phyloP scores from a whole-genome alignment of 805 yeast genomes.

The Candida stauntonica region DNA sequence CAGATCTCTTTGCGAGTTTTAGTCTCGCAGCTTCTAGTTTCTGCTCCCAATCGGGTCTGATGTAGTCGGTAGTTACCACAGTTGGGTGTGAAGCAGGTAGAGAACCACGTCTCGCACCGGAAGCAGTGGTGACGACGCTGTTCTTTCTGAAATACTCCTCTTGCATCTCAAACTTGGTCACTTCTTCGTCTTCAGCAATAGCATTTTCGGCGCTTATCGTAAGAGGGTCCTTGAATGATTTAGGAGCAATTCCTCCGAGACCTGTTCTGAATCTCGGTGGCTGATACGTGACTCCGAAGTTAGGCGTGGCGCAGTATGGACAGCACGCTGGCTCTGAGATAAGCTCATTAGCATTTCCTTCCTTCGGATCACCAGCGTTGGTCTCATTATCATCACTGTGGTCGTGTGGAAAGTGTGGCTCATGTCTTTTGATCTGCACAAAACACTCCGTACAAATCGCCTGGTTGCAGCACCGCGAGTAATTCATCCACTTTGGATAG shows the following conservation, averaged over 20 bases:
- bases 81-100: slow-evolving; percentile 62
- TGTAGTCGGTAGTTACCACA: slow-evolving; percentile 74
- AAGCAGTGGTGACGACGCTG: slow-evolving; percentile 1
- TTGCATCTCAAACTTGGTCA: slow-evolving; percentile 14
- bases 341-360: slow-evolving; percentile 56
- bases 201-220: slow-evolving; percentile 10
- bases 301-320: slow-evolving; percentile 87
- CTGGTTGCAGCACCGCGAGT: slow-evolving; percentile 85
- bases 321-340: slow-evolving; percentile 87
- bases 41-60: slow-evolving; percentile 91
- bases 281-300: slow-evolving; percentile 80
- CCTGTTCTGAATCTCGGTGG: slow-evolving; percentile 61
- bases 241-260: slow-evolving; percentile 50
- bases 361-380: slow-evolving; percentile 22
- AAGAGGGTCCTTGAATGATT: slow-evolving; percentile 28
- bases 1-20: slow-evolving; percentile 78
- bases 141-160: slow-evolving; percentile 16
- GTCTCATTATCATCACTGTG: slow-evolving; percentile 49
- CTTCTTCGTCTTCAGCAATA: slow-evolving; percentile 16
- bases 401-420: slow-evolving; percentile 92
- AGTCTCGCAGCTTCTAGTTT: slow-evolving; percentile 68
- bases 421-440: slow-evolving; percentile 87
- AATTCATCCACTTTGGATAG: slow-evolving; percentile 74
- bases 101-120: slow-evolving; percentile 41
- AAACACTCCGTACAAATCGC: slow-evolving; percentile 96